phyloP scores from a whole-genome alignment of 2,329 filamentous ascomycete species.

The Drechslerella dactyloides region DNA sequence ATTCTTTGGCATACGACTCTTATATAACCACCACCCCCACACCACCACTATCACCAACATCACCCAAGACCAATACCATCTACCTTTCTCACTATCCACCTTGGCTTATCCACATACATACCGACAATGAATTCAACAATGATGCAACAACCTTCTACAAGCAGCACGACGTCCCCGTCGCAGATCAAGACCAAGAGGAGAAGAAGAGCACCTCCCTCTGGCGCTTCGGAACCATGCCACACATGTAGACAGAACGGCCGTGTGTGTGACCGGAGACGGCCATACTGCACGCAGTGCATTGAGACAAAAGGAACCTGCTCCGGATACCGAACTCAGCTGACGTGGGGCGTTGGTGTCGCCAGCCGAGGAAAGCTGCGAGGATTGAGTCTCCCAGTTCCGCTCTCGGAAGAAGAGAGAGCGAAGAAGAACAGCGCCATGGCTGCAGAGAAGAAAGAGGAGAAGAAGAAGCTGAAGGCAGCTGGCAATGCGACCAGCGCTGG shows the following conservation, averaged over 20 bases:
- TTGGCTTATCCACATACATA: conserved; percentile 27
- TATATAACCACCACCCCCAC: conserved; percentile 39
- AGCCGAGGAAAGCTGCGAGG: conserved; percentile 93
- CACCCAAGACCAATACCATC: conserved; percentile 6
- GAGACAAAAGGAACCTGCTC: conserved; percentile 91
- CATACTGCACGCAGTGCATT: conserved; percentile 93
- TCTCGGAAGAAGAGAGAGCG: conserved; percentile 46
- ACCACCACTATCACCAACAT: conserved; percentile 30
- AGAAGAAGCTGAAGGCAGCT: conserved; percentile 50
- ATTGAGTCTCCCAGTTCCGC: conserved; percentile 70
- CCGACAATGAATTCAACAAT: conserved; percentile 54
- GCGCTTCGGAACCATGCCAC: conserved; percentile 94
- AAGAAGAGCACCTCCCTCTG: conserved; percentile 84
- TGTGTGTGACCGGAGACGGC: conserved; percentile 87
- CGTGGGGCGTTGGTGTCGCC: conserved; percentile 94
- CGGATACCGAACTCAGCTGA: conserved; percentile 94
- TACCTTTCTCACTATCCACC: conserved; percentile 40
- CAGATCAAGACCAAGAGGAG: conserved; percentile 67
- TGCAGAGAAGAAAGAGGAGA: conserved; percentile 50
- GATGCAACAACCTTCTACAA: conserved; percentile 52
- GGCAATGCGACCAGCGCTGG: conserved; percentile 40
- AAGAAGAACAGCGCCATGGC: conserved; percentile 51
- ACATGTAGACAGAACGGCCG: conserved; percentile 82
- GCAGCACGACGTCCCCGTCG: conserved; percentile 52
- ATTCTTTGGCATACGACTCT: conserved; percentile 25